These are phyloP conservation scores for Calonectria montana DNA, from an alignment of 2,329 filamentous ascomycete genomes.

Conservation along the genomic window DNA sequence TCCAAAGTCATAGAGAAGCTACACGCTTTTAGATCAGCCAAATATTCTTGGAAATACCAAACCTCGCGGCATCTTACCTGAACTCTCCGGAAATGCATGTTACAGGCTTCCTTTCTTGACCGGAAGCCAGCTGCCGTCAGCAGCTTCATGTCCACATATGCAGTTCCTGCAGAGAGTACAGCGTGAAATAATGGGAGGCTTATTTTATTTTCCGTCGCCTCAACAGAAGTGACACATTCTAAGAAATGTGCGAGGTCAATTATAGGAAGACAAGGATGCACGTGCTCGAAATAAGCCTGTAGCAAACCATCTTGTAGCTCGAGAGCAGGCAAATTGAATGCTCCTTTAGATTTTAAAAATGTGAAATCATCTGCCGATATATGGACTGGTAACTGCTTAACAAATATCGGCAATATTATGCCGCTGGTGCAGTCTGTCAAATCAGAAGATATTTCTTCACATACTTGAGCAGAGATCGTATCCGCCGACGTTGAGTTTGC, in stretches of 20 bases:
- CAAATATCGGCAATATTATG: conserved; percentile 66
- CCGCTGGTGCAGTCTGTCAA: not conserved
- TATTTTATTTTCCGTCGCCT: conserved; percentile 76
- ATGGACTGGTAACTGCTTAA: conserved; percentile 81
- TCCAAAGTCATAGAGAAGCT: conserved; percentile 90
- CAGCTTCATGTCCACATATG: conserved; percentile 83
- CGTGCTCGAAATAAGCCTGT: conserved; percentile 84
- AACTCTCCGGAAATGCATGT: conserved; percentile 86
- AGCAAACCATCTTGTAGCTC: conserved; percentile 82
- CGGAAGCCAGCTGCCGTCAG: conserved; percentile 80
- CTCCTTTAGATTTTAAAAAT: conserved; percentile 85
- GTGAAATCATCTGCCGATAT: conserved; percentile 83
- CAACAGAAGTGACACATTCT: conserved; percentile 68
- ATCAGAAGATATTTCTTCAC: not conserved
- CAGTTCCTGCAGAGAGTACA: conserved; percentile 90
- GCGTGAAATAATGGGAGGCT: conserved; percentile 92
- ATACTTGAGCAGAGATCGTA: not conserved
- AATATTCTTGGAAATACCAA: not conserved
- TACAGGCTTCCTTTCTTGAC: conserved; percentile 81
- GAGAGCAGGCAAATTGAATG: conserved; percentile 77
- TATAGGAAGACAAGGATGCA: conserved; percentile 68
- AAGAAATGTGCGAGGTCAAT: conserved; percentile 74
- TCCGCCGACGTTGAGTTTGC: not conserved
- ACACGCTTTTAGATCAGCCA: not conserved
- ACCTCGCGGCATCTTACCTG: conserved; percentile 65